Evolutionary conservation across 495 filamentous ascomycete species (phyloP).

Genomic region (Tuber calosporum): DNA sequence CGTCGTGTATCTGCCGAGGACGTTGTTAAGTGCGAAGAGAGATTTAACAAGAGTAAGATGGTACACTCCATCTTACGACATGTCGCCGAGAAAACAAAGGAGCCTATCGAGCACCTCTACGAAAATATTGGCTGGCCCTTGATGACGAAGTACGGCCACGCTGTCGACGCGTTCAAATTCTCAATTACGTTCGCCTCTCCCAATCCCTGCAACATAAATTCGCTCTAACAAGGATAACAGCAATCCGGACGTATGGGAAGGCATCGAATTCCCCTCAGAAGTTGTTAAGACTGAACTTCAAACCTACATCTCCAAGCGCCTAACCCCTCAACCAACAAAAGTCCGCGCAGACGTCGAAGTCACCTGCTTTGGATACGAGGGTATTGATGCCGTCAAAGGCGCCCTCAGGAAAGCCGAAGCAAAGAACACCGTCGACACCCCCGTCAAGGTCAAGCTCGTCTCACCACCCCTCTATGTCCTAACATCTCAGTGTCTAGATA

Average conservation of each 20-base stretch:
- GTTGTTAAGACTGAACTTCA: constrained; percentile 79
- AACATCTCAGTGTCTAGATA: constrained; percentile 90
- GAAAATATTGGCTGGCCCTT: constrained; percentile 92
- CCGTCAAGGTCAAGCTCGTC: constrained; percentile 95
- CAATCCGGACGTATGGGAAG: constrained; percentile 93
- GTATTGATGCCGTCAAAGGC: constrained; percentile 93
- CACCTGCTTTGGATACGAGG: constrained; percentile 96
- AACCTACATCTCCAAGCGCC: constrained; percentile 87
- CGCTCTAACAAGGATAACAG: constrained; percentile 45
- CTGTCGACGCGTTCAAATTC: constrained; percentile 96
- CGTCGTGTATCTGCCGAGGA: constrained; percentile 95
- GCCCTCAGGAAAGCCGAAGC: constrained; percentile 81
- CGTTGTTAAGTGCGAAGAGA: constrained; percentile 94
- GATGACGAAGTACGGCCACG: constrained; percentile 94
- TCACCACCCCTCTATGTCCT: constrained; percentile 91
- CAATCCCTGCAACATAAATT: neutral
- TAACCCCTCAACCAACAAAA: constrained; percentile 95
- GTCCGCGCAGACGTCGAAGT: constrained; percentile 97
- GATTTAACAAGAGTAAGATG: constrained; percentile 99
- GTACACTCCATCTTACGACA: constrained; percentile 97
- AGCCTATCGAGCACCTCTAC: constrained; percentile 87
- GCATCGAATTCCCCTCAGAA: constrained; percentile 77
- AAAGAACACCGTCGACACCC: constrained; percentile 75
- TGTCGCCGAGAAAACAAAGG: constrained; percentile 91
- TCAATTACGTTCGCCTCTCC: constrained; percentile 73